These are phyloP conservation scores for bread wheat (Triticum aestivum) DNA, from an alignment of 176 grass and related monocot genomes.

Conservation along the genomic window DNA sequence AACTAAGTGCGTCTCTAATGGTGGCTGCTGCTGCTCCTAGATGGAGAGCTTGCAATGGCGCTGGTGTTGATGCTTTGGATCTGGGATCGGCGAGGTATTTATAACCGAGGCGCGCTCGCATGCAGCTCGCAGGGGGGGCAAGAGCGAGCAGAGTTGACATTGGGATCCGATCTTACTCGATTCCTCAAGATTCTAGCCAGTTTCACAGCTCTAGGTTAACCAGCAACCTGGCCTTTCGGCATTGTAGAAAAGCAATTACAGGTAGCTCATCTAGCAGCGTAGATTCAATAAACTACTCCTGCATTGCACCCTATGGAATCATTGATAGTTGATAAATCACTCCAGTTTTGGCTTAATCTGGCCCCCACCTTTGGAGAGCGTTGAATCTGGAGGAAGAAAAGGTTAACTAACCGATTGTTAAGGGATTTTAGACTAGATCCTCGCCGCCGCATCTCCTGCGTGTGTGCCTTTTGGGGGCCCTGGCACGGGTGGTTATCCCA, in stretches of 20 bases:
- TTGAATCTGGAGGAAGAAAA: not conserved
- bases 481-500: not conserved
- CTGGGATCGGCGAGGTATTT: not conserved
- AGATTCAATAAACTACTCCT: too few species aligned
- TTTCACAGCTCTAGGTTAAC: not conserved
- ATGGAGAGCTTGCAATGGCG: not conserved
- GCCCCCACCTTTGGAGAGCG: not conserved
- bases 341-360: not conserved
- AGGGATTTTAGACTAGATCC: not conserved
- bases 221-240: not conserved
- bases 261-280: too few species aligned
- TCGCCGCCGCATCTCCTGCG: conserved; percentile 57
- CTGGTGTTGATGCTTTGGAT: not conserved
- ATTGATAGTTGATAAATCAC: not conserved
- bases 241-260: not conserved
- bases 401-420: not conserved
- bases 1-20: not conserved
- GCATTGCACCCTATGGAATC: not conserved
- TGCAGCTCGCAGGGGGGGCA: not conserved
- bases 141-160: not conserved
- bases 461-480: not conserved
- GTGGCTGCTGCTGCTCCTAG: not conserved
- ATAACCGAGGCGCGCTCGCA: not conserved
- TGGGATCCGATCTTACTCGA: not conserved
- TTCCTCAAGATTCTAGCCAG: not conserved